Conservation (phyloP, 163 green algal species). For the Scenedesmus sp. region DNA sequence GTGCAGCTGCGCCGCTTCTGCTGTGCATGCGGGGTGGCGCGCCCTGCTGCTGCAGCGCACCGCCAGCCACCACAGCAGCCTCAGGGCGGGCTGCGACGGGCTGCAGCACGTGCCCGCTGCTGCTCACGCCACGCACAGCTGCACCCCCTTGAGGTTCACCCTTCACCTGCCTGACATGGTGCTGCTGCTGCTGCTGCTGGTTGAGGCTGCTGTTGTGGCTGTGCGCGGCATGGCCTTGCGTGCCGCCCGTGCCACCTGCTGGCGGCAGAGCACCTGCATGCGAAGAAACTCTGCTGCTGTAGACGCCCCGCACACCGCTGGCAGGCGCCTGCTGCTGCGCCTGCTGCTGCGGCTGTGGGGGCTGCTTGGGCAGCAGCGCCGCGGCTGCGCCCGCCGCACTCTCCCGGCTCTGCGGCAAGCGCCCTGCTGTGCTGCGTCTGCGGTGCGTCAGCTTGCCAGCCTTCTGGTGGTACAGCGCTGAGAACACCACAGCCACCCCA, state of each 20-base stretch:
- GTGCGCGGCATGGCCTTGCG: neutral
- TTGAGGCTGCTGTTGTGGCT: neutral
- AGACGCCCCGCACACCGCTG: neutral
- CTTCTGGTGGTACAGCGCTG: constrained; percentile 45
- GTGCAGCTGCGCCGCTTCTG: neutral
- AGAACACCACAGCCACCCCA: constrained; percentile 32
- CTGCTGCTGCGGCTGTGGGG: neutral
- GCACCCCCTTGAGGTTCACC: neutral
- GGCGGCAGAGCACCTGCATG: neutral
- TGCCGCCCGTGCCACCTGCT: neutral
- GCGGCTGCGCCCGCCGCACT: constrained; percentile 12
- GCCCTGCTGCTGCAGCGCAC: neutral
- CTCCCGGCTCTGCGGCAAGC: constrained; percentile 11
- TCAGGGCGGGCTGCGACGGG: neutral
- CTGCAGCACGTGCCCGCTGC: neutral
- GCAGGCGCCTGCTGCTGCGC: neutral
- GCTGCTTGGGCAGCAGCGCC: neutral
- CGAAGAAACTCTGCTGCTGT: constrained; percentile 6
- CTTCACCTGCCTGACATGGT: neutral
- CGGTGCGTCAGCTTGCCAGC: neutral
- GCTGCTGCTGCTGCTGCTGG: constrained; percentile 1
- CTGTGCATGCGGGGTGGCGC: neutral
- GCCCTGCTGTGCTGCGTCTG: constrained; percentile 16
- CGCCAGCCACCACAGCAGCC: neutral
- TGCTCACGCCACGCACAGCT: neutral